A percentile compares a stretch with the other conserved stretches of the same genome.
Evolutionary conservation across 2,329 filamentous ascomycete species (phyloP).

Genomic region (Whalleya microplaca): DNA sequence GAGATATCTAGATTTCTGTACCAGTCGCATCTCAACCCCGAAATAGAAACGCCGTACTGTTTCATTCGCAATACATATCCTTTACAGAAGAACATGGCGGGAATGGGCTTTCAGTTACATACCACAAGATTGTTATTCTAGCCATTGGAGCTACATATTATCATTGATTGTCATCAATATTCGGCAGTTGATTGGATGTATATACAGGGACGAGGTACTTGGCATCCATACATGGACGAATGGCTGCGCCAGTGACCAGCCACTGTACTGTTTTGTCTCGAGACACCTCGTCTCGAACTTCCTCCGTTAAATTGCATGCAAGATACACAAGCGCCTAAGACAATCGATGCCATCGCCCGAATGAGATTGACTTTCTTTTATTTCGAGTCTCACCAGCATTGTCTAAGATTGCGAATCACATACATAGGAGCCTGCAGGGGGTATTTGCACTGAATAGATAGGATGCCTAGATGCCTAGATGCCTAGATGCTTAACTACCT

Average conservation of each 20-base stretch:
- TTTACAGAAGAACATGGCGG: background rate
- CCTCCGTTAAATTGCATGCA: constrained; percentile 11
- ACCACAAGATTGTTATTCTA: too few relatives aligned
- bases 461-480: too few relatives aligned
- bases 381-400: constrained; percentile 3
- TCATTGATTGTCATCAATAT: background rate
- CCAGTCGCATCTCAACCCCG: background rate
- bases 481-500: too few relatives aligned
- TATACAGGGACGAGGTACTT: too few relatives aligned
- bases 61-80: background rate
- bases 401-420: constrained; percentile 27
- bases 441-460: background rate
- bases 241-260: background rate
- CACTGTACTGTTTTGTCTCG: constrained; percentile 15
- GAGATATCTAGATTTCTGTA: background rate
- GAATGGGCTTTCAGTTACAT: background rate
- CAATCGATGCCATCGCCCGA: constrained; percentile 36
- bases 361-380: constrained; percentile 5
- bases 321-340: constrained; percentile 7
- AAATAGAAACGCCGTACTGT: background rate
- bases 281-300: constrained; percentile 30
- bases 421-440: background rate
- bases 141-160: background rate
- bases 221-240: background rate
- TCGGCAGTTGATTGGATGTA: background rate